Percentiles rank a stretch among this genome's conserved stretches.
These are phyloP conservation scores for Cryptosporidium sp. DNA, from an alignment of 169 alveolate genomes.

Conservation along the genomic window DNA sequence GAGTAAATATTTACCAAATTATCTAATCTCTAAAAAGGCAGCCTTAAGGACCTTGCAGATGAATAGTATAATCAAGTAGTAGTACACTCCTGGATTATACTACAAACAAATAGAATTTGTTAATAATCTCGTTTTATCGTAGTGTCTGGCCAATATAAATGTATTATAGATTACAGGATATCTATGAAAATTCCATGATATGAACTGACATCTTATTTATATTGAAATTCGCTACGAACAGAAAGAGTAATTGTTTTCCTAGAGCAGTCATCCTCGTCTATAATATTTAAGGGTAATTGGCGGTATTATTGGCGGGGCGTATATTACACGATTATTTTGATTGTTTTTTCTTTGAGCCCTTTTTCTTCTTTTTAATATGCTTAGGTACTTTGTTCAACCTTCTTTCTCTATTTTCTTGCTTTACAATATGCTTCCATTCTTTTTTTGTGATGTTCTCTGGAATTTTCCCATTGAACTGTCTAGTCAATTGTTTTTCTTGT, in stretches of 20 bases:
- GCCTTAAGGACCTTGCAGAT: constrained; percentile 76
- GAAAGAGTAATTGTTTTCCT: not conserved
- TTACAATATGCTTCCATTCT: constrained; percentile 88
- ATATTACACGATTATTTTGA: constrained; percentile 28
- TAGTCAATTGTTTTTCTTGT: constrained; percentile 4
- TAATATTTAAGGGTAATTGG: not conserved
- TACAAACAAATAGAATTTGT: constrained; percentile 52
- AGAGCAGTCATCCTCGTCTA: not conserved
- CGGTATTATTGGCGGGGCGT: constrained; percentile 1
- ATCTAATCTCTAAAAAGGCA: constrained; percentile 66
- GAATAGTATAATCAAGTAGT: not conserved
- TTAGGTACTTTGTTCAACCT: constrained; percentile 86
- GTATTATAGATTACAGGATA: not conserved
- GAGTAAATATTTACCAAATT: constrained; percentile 34
- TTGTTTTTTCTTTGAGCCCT: constrained; percentile 64
- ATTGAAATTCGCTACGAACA: constrained; percentile 65
- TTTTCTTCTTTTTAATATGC: constrained; percentile 85
- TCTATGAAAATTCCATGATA: not conserved
- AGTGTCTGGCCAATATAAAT: constrained; percentile 69
- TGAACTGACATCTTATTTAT: not conserved
- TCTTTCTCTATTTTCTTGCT: constrained; percentile 84
- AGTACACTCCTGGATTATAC: constrained; percentile 29
- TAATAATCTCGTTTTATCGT: constrained; percentile 47
- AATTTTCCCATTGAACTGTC: constrained; percentile 81
- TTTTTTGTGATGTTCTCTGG: constrained; percentile 86